These are phyloP conservation scores for Spongispora temasekensis DNA, from an alignment of 1,284 basidiomycete species.

Conservation along the genomic window DNA sequence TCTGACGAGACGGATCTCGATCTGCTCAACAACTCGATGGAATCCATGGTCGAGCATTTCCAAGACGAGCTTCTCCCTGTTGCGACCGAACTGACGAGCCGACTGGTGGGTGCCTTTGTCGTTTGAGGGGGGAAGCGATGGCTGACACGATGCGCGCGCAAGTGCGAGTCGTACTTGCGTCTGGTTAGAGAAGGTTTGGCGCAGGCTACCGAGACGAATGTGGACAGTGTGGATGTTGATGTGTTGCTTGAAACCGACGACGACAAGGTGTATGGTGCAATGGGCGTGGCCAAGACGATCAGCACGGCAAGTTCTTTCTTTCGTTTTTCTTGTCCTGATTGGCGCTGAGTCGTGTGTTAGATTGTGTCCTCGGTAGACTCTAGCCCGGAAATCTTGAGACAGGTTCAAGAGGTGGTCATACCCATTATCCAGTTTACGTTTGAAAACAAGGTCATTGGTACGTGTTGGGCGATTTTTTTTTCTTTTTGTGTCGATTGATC, in stretches of 20 bases:
- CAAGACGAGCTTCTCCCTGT: slow-evolving; percentile 85
- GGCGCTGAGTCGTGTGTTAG: slow-evolving; percentile 35
- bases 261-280: slow-evolving; percentile 83
- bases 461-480: slow-evolving; percentile 13
- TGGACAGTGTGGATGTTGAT: slow-evolving; percentile 51
- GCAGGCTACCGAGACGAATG: slow-evolving; percentile 49
- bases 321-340: slow-evolving; percentile 2
- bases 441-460: slow-evolving; percentile 71
- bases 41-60: slow-evolving; percentile 85
- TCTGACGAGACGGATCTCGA: slow-evolving; percentile 91
- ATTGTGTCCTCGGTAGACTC: slow-evolving; percentile 74
- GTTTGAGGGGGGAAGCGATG: not conserved
- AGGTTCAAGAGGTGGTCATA: slow-evolving; percentile 81
- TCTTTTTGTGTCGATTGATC: not conserved
- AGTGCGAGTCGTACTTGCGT: slow-evolving; percentile 84
- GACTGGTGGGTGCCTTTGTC: slow-evolving; percentile 56
- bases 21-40: slow-evolving; percentile 80
- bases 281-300: slow-evolving; percentile 84
- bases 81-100: slow-evolving; percentile 77
- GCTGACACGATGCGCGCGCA: slow-evolving; percentile 4
- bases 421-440: slow-evolving; percentile 80
- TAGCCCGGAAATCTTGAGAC: slow-evolving; percentile 73
- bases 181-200: slow-evolving; percentile 67
- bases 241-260: slow-evolving; percentile 62
- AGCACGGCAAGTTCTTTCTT: slow-evolving; percentile 53